Evolutionary conservation across 208 protist species (phyloP).

Genomic region (Acanthamoeba divionensis): DNA sequence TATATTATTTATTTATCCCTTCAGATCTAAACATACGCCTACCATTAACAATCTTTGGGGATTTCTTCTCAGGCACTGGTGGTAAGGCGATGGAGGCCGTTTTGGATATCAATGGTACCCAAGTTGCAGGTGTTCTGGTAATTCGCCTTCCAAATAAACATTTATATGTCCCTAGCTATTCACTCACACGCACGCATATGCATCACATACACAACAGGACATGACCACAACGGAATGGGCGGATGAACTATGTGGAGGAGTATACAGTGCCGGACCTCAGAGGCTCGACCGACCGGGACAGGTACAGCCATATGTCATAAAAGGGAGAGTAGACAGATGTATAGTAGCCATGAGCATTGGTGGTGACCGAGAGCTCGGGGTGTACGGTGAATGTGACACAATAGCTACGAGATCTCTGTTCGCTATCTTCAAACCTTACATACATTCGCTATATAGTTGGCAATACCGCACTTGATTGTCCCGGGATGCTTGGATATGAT

Average conservation of each 20-base stretch:
- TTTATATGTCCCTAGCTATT: background rate
- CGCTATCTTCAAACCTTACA: background rate
- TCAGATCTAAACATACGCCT: too few relatives aligned
- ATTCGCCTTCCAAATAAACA: background rate
- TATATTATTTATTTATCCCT: too few relatives aligned
- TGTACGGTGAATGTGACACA: background rate
- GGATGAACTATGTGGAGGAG: constrained; percentile 34
- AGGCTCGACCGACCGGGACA: constrained; percentile 27
- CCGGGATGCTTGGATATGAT: constrained; percentile 46
- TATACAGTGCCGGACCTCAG: background rate
- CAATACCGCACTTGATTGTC: constrained; percentile 19
- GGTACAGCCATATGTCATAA: background rate
- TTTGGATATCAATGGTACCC: background rate
- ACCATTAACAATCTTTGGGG: too few relatives aligned
- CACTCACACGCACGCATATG: background rate
- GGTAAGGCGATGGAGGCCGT: background rate
- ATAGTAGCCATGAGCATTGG: background rate
- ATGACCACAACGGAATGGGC: constrained; percentile 43
- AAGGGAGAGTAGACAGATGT: background rate
- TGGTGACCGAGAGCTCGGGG: too few relatives aligned
- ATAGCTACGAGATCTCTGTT: background rate
- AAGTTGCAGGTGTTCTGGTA: constrained; percentile 24
- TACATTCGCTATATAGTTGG: background rate
- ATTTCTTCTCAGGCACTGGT: background rate
- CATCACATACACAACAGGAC: background rate